Conservation (phyloP, 2,329 filamentous ascomycete species). For the Hymenoscyphus linearis region DNA sequence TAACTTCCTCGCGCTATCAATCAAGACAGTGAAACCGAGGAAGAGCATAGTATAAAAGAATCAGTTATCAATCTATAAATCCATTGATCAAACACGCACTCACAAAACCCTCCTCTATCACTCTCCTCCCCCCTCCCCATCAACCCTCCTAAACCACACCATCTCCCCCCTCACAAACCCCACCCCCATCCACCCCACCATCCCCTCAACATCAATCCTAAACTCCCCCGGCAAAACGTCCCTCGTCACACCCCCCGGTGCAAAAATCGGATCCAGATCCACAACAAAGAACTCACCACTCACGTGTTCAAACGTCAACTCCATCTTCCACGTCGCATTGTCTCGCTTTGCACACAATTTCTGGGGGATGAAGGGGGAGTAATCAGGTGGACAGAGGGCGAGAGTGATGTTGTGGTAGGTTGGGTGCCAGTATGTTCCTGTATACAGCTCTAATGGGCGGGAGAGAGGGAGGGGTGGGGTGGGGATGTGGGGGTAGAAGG, state of each 20-base stretch:
- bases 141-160: conserved; percentile 28
- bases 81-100: too few relatives aligned
- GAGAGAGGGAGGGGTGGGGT: conserved; percentile 32
- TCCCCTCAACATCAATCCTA: conserved; percentile 21
- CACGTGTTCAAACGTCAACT: conserved; percentile 24
- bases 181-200: conserved; percentile 18
- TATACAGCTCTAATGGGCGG: conserved; percentile 34
- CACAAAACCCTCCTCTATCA: too few relatives aligned
- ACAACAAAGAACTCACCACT: conserved; percentile 29
- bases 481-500: conserved; percentile 36
- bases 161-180: conserved; percentile 18
- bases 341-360: conserved; percentile 6
- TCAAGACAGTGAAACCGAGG: too few relatives aligned
- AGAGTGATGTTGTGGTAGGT: conserved; percentile 35
- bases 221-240: conserved; percentile 24
- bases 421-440: conserved; percentile 41
- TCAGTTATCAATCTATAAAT: too few relatives aligned
- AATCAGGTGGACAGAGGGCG: background rate
- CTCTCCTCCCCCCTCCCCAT: background rate
- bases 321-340: conserved; percentile 11
- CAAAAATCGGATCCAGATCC: conserved; percentile 11
- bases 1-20: too few relatives aligned
- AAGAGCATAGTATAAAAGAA: too few relatives aligned
- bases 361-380: background rate
- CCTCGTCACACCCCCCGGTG: conserved; percentile 15